Evolutionary conservation across 352 stramenopile genomes (phyloP), one percentile per base, ranked within the genome.

Genomic region (Globisporangium barbulae): DNA sequence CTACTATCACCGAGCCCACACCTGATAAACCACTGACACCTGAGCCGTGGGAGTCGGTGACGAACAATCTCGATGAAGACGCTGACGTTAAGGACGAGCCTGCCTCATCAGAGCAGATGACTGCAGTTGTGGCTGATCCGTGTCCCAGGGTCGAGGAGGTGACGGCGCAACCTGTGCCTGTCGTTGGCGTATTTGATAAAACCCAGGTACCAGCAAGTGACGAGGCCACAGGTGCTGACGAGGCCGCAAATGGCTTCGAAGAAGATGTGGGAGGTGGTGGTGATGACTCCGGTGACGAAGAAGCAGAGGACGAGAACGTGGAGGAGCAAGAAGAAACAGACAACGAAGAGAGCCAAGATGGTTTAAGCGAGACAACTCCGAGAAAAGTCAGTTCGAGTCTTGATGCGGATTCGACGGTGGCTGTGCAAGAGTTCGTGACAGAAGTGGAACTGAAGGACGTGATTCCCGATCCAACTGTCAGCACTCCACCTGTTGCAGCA

Each of bases 91-190:
- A 53, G 1, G 42, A 42, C 5, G 21, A 12, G 7, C 7, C 31
- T 33, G 1, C 4, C 19, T 2, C 17, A 35, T 7, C 7, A 31
- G n/a, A 31, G n/a, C 8, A 21, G 19, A 2, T 2, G 19, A 53
- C 5, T 22, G 41, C 31, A 52, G 28, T 10, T 13, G 55, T 42
- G 22, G 54, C 35, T 30, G 25, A 19, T 50, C 33, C 55, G 22
- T 41, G 69, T 17, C 61, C 71, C 9, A 65, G 64, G 17, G 61
- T 61, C 7, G 54, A 65, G 7, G 64, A 68, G 7, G 62, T 69
- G 10, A 56, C 66, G 30, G 48, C 59, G 55, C 31, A 30, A 17
- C 44, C 48, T 19, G 22, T 31, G 3, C 28, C 53, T 22, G 54
- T 17, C 45, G 41, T n/a, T 10, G 59, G 21, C 28, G 61, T 59